Conservation (phyloP, 2,329 filamentous ascomycete species). For the Ceratocystis ficicola region DNA sequence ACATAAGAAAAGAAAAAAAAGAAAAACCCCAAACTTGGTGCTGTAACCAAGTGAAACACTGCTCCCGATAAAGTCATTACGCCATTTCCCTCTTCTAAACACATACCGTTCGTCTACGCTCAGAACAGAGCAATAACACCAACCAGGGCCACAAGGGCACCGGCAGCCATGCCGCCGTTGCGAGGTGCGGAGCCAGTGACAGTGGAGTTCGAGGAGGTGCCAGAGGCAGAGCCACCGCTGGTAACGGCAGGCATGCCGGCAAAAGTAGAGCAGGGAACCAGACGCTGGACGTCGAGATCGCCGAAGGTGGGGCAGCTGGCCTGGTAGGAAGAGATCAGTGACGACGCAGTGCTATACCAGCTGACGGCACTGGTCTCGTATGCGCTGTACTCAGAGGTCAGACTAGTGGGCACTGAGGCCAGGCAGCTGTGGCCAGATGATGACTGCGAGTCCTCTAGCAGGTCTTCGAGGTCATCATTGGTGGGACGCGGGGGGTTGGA, state of each 20-base stretch:
- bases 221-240: background rate
- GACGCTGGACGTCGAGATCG: conserved; percentile 7
- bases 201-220: background rate
- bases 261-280: conserved; percentile 19
- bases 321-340: conserved; percentile 22
- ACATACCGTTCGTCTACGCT: background rate
- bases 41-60: background rate
- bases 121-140: conserved; percentile 26
- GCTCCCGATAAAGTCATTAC: background rate
- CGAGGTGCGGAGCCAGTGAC: background rate
- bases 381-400: conserved; percentile 28
- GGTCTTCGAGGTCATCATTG: conserved; percentile 15
- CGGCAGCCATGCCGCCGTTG: conserved; percentile 23
- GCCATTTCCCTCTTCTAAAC: background rate
- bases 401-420: conserved; percentile 28
- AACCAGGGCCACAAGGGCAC: conserved; percentile 26
- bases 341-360: conserved; percentile 28
- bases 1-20: background rate
- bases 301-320: conserved; percentile 14
- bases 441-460: conserved; percentile 25
- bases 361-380: conserved; percentile 28
- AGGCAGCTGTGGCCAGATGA: conserved; percentile 29
- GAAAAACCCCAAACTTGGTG: background rate
- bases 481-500: conserved; percentile 19
- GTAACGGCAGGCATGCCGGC: conserved; percentile 1